A percentile compares a stretch with the other conserved stretches of the same genome.
phyloP scores from a whole-genome alignment of 2,329 filamentous ascomycete species.

The Cadophora gregata region DNA sequence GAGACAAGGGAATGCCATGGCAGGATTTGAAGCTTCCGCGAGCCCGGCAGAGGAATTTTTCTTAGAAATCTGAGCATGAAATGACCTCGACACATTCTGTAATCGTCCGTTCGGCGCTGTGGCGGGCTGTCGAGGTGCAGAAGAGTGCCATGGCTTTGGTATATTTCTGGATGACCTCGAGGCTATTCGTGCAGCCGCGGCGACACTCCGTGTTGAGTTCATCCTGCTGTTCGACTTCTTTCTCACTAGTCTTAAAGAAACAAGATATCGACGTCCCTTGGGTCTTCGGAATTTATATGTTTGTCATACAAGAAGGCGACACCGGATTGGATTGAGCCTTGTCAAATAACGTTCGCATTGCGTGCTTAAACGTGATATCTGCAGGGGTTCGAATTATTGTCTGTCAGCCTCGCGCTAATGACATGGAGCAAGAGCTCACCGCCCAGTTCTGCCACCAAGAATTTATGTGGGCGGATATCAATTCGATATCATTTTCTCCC shows the following conservation, averaged over 20 bases:
- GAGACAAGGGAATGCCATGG: constrained; percentile 88
- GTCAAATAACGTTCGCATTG: constrained; percentile 21
- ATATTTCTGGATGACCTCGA: constrained; percentile 26
- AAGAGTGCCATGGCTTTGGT: constrained; percentile 32
- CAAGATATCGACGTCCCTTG: not conserved
- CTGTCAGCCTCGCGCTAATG: constrained; percentile 12
- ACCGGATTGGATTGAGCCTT: constrained; percentile 11
- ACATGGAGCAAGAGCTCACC: not conserved
- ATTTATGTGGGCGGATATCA: constrained; percentile 6
- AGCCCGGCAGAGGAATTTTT: constrained; percentile 29
- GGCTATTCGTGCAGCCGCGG: constrained; percentile 33
- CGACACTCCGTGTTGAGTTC: constrained; percentile 37
- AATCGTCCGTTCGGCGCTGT: constrained; percentile 8
- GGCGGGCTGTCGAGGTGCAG: constrained; percentile 21
- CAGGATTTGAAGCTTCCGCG: constrained; percentile 71
- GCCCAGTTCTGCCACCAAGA: constrained; percentile 1
- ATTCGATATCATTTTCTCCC: not conserved
- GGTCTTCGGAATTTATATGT: constrained; percentile 3
- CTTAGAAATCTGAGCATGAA: constrained; percentile 36
- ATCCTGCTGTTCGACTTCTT: constrained; percentile 23
- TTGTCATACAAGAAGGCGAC: constrained; percentile 24
- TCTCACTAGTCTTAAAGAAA: not conserved
- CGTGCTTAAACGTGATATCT: constrained; percentile 27
- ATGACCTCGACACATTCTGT: constrained; percentile 31
- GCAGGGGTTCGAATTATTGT: not conserved